A percentile compares a stretch with the other conserved stretches of the same genome.
phyloP scores from a whole-genome alignment of 805 yeast species.

The Ogataea angusta region DNA sequence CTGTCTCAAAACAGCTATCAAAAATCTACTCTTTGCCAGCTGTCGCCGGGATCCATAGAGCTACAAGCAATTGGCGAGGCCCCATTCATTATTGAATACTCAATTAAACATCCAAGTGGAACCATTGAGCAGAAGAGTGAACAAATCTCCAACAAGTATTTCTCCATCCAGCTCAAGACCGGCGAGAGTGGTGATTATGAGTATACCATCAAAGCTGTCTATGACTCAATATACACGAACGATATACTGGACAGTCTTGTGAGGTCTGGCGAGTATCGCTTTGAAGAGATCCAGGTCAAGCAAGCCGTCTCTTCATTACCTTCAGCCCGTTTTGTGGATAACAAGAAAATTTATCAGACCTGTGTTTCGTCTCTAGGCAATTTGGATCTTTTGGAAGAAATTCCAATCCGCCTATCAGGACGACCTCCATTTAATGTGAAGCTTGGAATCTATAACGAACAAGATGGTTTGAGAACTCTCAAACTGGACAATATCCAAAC shows the following conservation, averaged over 20 bases:
- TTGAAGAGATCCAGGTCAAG: constrained; percentile 37
- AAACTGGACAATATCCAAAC: constrained; percentile 42
- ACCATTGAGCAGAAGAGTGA: constrained; percentile 33
- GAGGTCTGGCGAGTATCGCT: constrained; percentile 21
- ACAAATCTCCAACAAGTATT: constrained; percentile 45
- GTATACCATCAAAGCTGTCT: constrained; percentile 58
- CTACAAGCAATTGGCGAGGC: constrained; percentile 54
- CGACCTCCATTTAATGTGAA: constrained; percentile 58
- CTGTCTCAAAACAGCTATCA: constrained; percentile 8
- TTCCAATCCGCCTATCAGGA: constrained; percentile 58
- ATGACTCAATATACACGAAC: constrained; percentile 59
- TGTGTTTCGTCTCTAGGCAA: constrained; percentile 29
- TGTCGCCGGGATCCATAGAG: constrained; percentile 21
- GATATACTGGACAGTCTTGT: constrained; percentile 32
- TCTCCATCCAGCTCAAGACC: constrained; percentile 39
- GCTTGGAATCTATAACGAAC: constrained; percentile 57
- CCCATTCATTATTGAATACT: constrained; percentile 67
- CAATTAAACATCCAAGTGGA: constrained; percentile 58
- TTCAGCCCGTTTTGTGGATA: constrained; percentile 34
- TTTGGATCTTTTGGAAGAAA: constrained; percentile 38
- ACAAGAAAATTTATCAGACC: constrained; percentile 23
- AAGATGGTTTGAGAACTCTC: constrained; percentile 47
- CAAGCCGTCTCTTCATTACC: constrained; percentile 67
- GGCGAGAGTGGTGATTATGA: constrained; percentile 55
- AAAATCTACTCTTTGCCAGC: constrained; percentile 24